Base-by-base conservation (phyloP, 805 yeast genomes). In the Ogataea sp. region DNA sequence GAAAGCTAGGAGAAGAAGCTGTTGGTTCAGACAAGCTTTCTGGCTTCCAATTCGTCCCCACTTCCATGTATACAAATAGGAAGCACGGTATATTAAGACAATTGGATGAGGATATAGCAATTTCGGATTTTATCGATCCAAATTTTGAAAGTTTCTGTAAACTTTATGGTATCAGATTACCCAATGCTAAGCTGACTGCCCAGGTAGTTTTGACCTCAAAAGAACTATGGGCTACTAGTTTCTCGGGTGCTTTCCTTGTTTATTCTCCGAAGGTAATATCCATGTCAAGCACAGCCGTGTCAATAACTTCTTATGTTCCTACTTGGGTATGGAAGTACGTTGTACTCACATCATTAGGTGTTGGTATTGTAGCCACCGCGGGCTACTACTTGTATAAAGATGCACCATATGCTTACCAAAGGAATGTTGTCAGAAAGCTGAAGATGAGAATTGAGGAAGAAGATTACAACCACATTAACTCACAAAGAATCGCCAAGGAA, bases 391-490 rank as follows among this genome's bases (percentile, higher is more conserved):
- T 88, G 41, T 64, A 87, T 16, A 67, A 70, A 43, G 97, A 93
- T 58, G 76, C 94, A 13, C 97, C 97, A 2, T 75, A 82, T 50
- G 95, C 97, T 0, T 77, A 86, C 50, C 94, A 96, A 16, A 68
- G 87, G 47, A 88, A 88, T 42, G 71, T 87, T 42, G 87, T 93
- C 0, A 67, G 71, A 36, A 86, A 83, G 58, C 73, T 90, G 47
- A 74, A 73, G 45, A 54, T 54, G 6, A 83, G 81, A 51, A 65
- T 93, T 26, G 67, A 68, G 32, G 74, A 72, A 14, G 60, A 78
- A 48, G 96, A 89, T 43, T 93, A 88, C 51, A 78, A 84, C 11
- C 93, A 83, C 49, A 51, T 68, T 34, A 90, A 89, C 55, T 78
- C 96, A 1, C 73, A 71, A 36, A 70, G 98, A 43, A 74, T 93